These are phyloP conservation scores for Furcasterigmium furcatum DNA, from an alignment of 2,329 filamentous ascomycete species.

Conservation along the genomic window DNA sequence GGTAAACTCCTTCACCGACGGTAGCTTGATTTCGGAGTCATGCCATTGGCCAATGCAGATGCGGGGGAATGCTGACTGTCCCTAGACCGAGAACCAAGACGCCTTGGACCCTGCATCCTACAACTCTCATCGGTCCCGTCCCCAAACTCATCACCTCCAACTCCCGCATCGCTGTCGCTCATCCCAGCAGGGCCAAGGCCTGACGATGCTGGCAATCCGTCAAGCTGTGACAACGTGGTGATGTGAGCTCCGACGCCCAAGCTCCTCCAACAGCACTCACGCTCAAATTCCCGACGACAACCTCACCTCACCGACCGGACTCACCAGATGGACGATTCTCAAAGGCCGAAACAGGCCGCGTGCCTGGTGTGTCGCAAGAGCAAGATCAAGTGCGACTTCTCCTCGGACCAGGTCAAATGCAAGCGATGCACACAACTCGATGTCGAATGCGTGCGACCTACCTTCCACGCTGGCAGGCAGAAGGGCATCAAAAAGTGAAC, in stretches of 20 bases:
- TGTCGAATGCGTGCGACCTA: conserved; percentile 63
- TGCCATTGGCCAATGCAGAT: not conserved
- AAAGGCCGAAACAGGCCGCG: conserved; percentile 39
- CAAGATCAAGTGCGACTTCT: conserved; percentile 66
- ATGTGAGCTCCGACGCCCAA: not conserved
- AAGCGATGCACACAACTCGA: conserved; percentile 58
- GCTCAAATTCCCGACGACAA: not conserved
- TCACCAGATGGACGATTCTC: conserved; percentile 8
- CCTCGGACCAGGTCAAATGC: conserved; percentile 48
- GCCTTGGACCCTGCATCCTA: not conserved
- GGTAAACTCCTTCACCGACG: too few species aligned
- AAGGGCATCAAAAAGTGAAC: conserved; percentile 74
- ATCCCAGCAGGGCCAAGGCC: not conserved
- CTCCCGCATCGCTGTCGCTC: not conserved
- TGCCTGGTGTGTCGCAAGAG: conserved; percentile 63
- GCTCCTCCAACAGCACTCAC: not conserved
- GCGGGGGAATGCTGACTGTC: not conserved
- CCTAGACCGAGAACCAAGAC: not conserved
- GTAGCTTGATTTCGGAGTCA: too few species aligned
- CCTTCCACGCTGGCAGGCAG: conserved; percentile 70
- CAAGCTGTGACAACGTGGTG: not conserved
- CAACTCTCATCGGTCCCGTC: too few species aligned
- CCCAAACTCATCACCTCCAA: not conserved
- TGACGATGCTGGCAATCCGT: not conserved
- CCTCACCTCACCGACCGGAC: not conserved